phyloP scores from a whole-genome alignment of 2,329 filamentous ascomycete species.

The Madurella mycetomatis region DNA sequence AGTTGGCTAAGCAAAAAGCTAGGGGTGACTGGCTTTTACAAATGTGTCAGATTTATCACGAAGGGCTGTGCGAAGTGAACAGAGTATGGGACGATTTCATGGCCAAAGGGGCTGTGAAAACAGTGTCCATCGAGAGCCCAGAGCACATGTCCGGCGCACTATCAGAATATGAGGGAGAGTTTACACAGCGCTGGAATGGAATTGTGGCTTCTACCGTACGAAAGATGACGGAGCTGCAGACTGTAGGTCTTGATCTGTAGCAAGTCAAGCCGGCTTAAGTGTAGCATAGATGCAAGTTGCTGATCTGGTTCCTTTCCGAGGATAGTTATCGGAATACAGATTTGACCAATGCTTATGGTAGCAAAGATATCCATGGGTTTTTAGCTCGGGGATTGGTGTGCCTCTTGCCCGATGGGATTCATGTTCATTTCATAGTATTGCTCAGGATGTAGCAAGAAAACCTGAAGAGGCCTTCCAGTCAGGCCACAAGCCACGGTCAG shows the following conservation, averaged over 20 bases:
- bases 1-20: neutral
- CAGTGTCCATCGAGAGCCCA: constrained; percentile 4
- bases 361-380: too few relatives aligned
- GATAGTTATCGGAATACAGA: too few relatives aligned
- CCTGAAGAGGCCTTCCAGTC: too few relatives aligned
- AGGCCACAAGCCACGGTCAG: too few relatives aligned
- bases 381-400: too few relatives aligned
- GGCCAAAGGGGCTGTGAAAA: constrained; percentile 10
- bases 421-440: too few relatives aligned
- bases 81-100: constrained; percentile 22
- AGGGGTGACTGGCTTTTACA: constrained; percentile 6
- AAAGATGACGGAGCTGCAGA: constrained; percentile 15
- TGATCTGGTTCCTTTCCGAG: too few relatives aligned
- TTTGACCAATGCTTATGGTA: too few relatives aligned
- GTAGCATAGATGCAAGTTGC: neutral
- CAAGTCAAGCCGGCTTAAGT: neutral
- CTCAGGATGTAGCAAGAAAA: too few relatives aligned
- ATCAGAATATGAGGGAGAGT: constrained; percentile 14
- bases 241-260: neutral
- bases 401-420: too few relatives aligned
- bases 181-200: constrained; percentile 9
- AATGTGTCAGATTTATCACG: constrained; percentile 12
- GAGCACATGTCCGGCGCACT: constrained; percentile 9
- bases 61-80: constrained; percentile 19
- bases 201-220: constrained; percentile 7